Evolutionary conservation across 2,329 filamentous ascomycete species (phyloP), one percentile per base, ranked within the genome.

Genomic region (Phaeosphaeriaceae sp.): DNA sequence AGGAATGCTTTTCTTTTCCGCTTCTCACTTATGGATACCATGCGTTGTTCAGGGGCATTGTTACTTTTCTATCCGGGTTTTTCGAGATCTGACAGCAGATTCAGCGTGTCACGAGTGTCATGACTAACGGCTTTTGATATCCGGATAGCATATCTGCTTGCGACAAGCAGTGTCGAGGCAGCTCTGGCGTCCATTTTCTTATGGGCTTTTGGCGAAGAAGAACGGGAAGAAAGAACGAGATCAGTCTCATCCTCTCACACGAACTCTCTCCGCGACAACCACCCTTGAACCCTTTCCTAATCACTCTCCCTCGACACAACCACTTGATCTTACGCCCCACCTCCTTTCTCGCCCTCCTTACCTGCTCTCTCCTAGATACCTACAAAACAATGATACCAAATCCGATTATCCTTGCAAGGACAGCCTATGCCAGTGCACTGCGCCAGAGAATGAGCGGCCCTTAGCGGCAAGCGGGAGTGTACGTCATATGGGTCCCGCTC

Each of bases 81-180:
- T 66, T 70, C 69, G 63, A 67, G 63, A 67, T 55, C 54, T 63
- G 63, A 67, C 63, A 74, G 72, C 72, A 73, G 65, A 68, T 75
- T 76, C 72, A 76, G 75, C 74, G 75, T 69, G 68, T 78, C 67
- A 78, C 73, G 76, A 78, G 68, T 65, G 70, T 78, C 69, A 78
- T 73, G 75, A 78, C 72, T 76, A 76, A 78, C 74, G 76, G 75
- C 67, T 70, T 76, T 75, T 70, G 69, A 71, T 71, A 71, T 71
- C 69, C 66, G 69, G 74, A 76, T 72, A 75, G 72, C 68, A 68
- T 66, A 65, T 71, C 58, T 71, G 68, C 67, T 66, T 62, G 60
- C 67, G 66, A 70, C 65, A 60, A 50, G 46, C 47, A 48, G 54
- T 57, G 59, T 68, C 60, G 61, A 59, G 58, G 67, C 66, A 68